Evolutionary conservation across 1,284 basidiomycete genomes (phyloP).

Genomic region (Trichosporon sp.): DNA sequence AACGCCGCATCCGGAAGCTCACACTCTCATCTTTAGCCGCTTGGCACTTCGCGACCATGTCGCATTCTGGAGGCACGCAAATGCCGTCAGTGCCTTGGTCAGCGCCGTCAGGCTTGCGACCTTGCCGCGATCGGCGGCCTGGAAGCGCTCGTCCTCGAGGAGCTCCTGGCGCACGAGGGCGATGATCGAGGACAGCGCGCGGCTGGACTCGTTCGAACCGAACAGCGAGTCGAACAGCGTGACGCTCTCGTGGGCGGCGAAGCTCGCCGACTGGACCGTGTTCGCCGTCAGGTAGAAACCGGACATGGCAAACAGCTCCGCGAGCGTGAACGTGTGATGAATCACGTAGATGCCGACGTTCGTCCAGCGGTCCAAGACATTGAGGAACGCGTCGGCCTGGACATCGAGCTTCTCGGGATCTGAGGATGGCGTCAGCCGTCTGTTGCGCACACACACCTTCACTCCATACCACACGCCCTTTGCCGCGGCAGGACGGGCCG

Average conservation of each 20-base stretch:
- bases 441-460: constrained; percentile 18
- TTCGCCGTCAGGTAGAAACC: constrained; percentile 52
- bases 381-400: constrained; percentile 38
- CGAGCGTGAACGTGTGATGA: constrained; percentile 54
- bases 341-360: constrained; percentile 55
- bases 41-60: constrained; percentile 50
- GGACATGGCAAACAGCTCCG: constrained; percentile 55
- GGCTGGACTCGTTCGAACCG: constrained; percentile 54
- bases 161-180: constrained; percentile 52
- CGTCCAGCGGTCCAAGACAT: constrained; percentile 54
- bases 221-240: constrained; percentile 54
- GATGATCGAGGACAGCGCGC: constrained; percentile 53
- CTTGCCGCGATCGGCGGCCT: constrained; percentile 37
- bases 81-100: constrained; percentile 55
- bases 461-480: neutral
- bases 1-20: constrained; percentile 12
- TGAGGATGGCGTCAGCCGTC: neutral
- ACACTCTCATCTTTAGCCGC: constrained; percentile 49
- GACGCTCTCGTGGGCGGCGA: constrained; percentile 53
- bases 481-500: neutral
- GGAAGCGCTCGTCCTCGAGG: constrained; percentile 45
- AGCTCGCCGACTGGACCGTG: constrained; percentile 42
- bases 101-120: constrained; percentile 46
- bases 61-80: constrained; percentile 53
- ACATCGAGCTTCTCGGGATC: constrained; percentile 16